Evolutionary conservation across 352 stramenopile genomes (phyloP).

Genomic region (Phytophthora nicotianae): DNA sequence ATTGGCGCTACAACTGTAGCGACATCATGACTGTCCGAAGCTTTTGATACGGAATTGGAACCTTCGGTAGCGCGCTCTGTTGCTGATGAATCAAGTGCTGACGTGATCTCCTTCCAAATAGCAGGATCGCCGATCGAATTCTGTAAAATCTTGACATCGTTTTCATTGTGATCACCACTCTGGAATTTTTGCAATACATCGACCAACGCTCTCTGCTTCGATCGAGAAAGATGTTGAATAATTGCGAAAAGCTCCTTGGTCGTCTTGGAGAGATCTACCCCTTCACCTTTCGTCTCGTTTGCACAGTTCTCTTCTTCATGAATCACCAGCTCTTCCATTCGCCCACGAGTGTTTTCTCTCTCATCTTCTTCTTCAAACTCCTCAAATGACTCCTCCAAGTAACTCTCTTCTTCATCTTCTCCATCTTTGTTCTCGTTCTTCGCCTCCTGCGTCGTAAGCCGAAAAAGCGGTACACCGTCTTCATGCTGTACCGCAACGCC

Average conservation of each 20-base stretch:
- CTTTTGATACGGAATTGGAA: not conserved
- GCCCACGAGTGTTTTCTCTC: not conserved
- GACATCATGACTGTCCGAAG: too few species aligned
- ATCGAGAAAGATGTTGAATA: slow-evolving; percentile 71
- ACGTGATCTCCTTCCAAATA: slow-evolving; percentile 77
- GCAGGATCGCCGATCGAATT: slow-evolving; percentile 73
- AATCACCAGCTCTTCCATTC: slow-evolving; percentile 31
- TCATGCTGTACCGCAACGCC: slow-evolving; percentile 42
- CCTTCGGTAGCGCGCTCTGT: not conserved
- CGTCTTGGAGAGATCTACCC: slow-evolving; percentile 43
- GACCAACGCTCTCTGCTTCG: slow-evolving; percentile 67
- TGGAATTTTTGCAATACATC: slow-evolving; percentile 73
- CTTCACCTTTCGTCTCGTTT: slow-evolving; percentile 1
- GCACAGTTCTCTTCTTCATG: slow-evolving; percentile 23
- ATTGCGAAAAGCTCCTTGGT: slow-evolving; percentile 65
- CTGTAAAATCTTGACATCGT: slow-evolving; percentile 56
- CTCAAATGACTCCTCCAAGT: slow-evolving; percentile 86
- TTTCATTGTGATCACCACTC: slow-evolving; percentile 50
- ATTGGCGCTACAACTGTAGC: slow-evolving; percentile 29
- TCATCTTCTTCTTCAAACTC: slow-evolving; percentile 67
- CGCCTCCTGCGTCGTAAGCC: slow-evolving; percentile 26
- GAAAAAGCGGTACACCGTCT: slow-evolving; percentile 42
- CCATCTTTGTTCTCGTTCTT: slow-evolving; percentile 27
- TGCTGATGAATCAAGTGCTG: slow-evolving; percentile 31
- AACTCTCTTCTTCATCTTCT: slow-evolving; percentile 57